Conservation (phyloP, 768 basidiomycete genomes). For the Termitomyces sp. region DNA sequence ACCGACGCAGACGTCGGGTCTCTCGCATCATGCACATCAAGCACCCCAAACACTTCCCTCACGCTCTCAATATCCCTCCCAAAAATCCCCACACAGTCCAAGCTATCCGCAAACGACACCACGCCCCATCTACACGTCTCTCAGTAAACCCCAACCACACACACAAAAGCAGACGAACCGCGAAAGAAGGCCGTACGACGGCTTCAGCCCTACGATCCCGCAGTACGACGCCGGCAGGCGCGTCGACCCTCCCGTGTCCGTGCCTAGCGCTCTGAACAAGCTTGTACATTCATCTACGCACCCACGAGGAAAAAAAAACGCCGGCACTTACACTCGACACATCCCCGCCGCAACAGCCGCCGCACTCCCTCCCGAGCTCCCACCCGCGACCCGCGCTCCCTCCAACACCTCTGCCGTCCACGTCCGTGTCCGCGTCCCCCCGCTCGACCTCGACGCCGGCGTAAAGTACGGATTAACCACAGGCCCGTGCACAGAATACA, state of each 20-base stretch:
- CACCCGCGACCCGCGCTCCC: conserved; percentile 65
- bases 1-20: conserved; percentile 71
- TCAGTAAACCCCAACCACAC: too few species aligned
- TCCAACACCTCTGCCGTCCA: neutral
- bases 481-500: conserved; percentile 67
- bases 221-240: conserved; percentile 93
- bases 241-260: conserved; percentile 94
- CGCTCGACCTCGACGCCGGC: neutral
- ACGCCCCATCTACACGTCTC: conserved; percentile 68
- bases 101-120: conserved; percentile 88
- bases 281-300: neutral
- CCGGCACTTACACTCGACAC: conserved; percentile 71
- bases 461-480: conserved; percentile 61
- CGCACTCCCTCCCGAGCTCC: conserved; percentile 93
- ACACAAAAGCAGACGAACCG: conserved; percentile 40
- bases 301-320: neutral
- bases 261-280: conserved; percentile 70
- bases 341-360: conserved; percentile 85
- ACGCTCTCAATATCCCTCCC: conserved; percentile 47
- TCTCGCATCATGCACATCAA: conserved; percentile 54
- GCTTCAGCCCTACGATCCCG: conserved; percentile 88
- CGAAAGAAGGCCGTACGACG: conserved; percentile 89
- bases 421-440: neutral
- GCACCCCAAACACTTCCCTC: conserved; percentile 58
- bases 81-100: conserved; percentile 91